These are phyloP conservation scores for Leccinum disarticulatum DNA, from an alignment of 768 basidiomycete genomes.

Conservation along the genomic window DNA sequence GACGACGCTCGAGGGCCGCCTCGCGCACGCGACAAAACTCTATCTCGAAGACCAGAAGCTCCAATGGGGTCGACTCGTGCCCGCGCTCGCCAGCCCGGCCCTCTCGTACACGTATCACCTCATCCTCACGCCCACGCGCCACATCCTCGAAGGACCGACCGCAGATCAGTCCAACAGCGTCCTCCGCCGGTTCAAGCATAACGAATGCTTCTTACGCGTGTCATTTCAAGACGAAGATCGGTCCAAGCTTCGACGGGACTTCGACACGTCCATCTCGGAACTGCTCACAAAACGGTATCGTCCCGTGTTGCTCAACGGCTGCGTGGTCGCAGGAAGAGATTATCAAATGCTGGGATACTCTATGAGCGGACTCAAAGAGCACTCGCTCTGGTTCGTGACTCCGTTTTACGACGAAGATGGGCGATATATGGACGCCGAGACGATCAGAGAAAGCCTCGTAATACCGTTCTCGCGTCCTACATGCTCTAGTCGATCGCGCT, in stretches of 20 bases:
- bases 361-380: conserved; percentile 50
- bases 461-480: conserved; percentile 3
- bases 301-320: conserved; percentile 34
- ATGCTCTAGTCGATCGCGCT: neutral
- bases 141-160: conserved; percentile 40
- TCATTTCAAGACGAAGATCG: conserved; percentile 49
- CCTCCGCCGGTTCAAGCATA: conserved; percentile 36
- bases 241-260: conserved; percentile 36
- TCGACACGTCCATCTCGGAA: conserved; percentile 29
- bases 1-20: conserved; percentile 14
- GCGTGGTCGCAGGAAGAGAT: conserved; percentile 41
- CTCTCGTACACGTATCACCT: conserved; percentile 38
- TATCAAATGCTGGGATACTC: conserved; percentile 53
- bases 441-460: conserved; percentile 38
- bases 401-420: conserved; percentile 37
- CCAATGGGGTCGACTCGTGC: conserved; percentile 27
- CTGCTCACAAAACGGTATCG: conserved; percentile 37
- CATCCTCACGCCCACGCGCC: conserved; percentile 39
- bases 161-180: conserved; percentile 40
- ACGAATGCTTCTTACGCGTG: conserved; percentile 48
- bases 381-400: conserved; percentile 49
- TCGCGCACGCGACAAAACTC: conserved; percentile 17
- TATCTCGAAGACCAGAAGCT: conserved; percentile 26
- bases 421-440: conserved; percentile 20
- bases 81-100: conserved; percentile 15